phyloP scores from a whole-genome alignment of 2,329 filamentous ascomycete species.

The Verticillium klebahnii region DNA sequence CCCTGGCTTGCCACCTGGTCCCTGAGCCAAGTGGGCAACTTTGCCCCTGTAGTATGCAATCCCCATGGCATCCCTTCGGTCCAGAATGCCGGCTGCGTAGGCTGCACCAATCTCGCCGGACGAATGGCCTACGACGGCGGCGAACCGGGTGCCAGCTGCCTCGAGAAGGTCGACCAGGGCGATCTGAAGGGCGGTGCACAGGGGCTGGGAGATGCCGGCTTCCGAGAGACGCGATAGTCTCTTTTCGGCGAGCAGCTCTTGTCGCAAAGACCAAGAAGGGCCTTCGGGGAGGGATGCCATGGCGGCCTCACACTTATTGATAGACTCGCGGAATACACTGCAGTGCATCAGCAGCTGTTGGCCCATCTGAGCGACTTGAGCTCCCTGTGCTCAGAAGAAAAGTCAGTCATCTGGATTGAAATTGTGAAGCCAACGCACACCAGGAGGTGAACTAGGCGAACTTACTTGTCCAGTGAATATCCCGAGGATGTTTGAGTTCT shows the following conservation, averaged over 20 bases:
- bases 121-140: slow-evolving; percentile 40
- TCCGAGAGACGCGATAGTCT: slow-evolving; percentile 18
- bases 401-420: background rate
- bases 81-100: slow-evolving; percentile 39
- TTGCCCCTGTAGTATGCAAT: slow-evolving; percentile 17
- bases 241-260: slow-evolving; percentile 15
- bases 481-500: slow-evolving; percentile 6
- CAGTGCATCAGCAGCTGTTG: background rate
- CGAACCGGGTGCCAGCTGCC: slow-evolving; percentile 24
- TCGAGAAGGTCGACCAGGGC: slow-evolving; percentile 20
- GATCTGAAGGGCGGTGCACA: slow-evolving; percentile 25
- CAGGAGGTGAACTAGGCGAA: background rate
- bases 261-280: slow-evolving; percentile 19
- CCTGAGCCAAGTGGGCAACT: background rate
- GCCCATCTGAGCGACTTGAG: background rate
- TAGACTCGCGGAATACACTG: slow-evolving; percentile 5
- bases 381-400: background rate
- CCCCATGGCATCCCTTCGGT: slow-evolving; percentile 15
- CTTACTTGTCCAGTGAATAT: slow-evolving; percentile 20
- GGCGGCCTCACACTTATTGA: slow-evolving; percentile 16
- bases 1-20: slow-evolving; percentile 8
- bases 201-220: slow-evolving; percentile 23
- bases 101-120: slow-evolving; percentile 46
- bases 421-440: background rate
- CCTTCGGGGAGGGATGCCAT: slow-evolving; percentile 15